phyloP scores from a whole-genome alignment of 352 stramenopile species.

The Globisporangium viniferum region DNA sequence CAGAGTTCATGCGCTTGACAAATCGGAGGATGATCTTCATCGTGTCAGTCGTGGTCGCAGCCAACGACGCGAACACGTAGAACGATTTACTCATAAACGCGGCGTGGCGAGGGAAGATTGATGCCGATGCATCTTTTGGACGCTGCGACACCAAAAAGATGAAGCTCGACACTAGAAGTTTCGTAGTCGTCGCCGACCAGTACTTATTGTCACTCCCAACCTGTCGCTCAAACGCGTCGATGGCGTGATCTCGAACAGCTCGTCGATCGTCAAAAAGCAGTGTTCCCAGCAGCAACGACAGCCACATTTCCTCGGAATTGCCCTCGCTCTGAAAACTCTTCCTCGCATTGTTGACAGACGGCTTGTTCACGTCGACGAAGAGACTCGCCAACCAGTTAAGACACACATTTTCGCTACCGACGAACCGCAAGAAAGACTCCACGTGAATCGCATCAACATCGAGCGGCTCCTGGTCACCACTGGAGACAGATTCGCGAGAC shows the following conservation, averaged over 20 bases:
- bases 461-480: not conserved
- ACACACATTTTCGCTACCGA: constrained; percentile 20
- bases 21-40: constrained; percentile 75
- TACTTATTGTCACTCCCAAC: constrained; percentile 19
- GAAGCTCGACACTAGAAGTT: constrained; percentile 56
- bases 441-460: constrained; percentile 25
- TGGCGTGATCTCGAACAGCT: constrained; percentile 21
- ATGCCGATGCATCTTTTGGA: not conserved
- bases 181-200: constrained; percentile 30
- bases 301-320: constrained; percentile 24
- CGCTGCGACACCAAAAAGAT: constrained; percentile 54
- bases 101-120: constrained; percentile 5
- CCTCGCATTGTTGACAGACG: not conserved
- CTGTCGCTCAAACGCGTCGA: constrained; percentile 39
- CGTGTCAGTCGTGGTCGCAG: constrained; percentile 55
- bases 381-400: constrained; percentile 37
- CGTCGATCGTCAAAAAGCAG: constrained; percentile 35
- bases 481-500: constrained; percentile 1
- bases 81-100: constrained; percentile 43
- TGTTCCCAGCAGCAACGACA: constrained; percentile 31
- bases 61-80: constrained; percentile 45
- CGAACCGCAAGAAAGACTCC: constrained; percentile 29
- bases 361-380: constrained; percentile 18
- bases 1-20: constrained; percentile 53
- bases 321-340: not conserved